Evolutionary conservation across 805 yeast species (phyloP).

Genomic region (Torulaspora microellipsoides): DNA sequence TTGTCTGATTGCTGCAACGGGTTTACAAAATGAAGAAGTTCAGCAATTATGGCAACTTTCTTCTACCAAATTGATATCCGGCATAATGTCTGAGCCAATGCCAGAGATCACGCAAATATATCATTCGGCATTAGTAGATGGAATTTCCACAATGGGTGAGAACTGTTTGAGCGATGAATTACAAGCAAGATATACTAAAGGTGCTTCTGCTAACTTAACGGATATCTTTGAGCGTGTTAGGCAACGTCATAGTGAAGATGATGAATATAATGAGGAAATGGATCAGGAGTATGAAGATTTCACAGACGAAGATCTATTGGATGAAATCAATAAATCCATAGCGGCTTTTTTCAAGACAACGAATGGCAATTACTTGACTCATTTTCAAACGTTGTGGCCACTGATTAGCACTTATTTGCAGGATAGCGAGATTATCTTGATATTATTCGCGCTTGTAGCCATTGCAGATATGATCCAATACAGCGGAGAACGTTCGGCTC

Average conservation of each 20-base stretch:
- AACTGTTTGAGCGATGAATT: slow-evolving; percentile 53
- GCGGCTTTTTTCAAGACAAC: slow-evolving; percentile 64
- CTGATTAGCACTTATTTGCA: slow-evolving; percentile 53
- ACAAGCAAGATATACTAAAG: slow-evolving; percentile 50
- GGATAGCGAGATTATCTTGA: slow-evolving; percentile 63
- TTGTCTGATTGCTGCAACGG: slow-evolving; percentile 50
- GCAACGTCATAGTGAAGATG: slow-evolving; percentile 69
- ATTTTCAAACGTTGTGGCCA: slow-evolving; percentile 62
- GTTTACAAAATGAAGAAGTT: slow-evolving; percentile 52
- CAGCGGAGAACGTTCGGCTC: slow-evolving; percentile 63
- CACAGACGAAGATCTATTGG: slow-evolving; percentile 85
- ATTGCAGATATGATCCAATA: slow-evolving; percentile 77
- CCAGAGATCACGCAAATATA: slow-evolving; percentile 77
- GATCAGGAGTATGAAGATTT: slow-evolving; percentile 79
- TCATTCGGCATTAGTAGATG: slow-evolving; percentile 64
- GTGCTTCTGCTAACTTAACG: slow-evolving; percentile 54
- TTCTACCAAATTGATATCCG: slow-evolving; percentile 60
- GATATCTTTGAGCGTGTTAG: slow-evolving; percentile 70
- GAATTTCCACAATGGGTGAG: slow-evolving; percentile 64
- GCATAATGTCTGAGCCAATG: slow-evolving; percentile 72
- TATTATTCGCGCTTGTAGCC: slow-evolving; percentile 73
- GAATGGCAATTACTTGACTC: slow-evolving; percentile 53
- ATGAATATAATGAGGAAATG: slow-evolving; percentile 81
- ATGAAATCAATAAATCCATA: slow-evolving; percentile 76
- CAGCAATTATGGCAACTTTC: slow-evolving; percentile 67